Evolutionary conservation across 164 flowering plant genomes (phyloP).

Genomic region (Kingdonia uniflora): DNA sequence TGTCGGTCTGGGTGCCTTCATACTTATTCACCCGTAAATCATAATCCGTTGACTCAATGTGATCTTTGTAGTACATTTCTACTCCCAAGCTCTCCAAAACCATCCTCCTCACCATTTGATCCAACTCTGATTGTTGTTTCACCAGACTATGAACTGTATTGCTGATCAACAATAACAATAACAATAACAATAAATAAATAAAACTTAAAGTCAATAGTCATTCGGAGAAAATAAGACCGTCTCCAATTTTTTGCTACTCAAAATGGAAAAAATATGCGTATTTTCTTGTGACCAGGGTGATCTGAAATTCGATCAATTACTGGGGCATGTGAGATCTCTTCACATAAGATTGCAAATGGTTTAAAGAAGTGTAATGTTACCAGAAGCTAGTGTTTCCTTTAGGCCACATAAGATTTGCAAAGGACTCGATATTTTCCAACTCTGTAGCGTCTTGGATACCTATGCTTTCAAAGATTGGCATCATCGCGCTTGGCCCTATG

Average conservation of each 20-base stretch:
- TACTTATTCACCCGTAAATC: not conserved
- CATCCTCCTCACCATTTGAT: not conserved
- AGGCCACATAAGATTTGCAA: no score
- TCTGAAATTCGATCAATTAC: no score
- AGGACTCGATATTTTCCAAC: constrained; percentile 8
- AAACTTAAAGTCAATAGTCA: not conserved
- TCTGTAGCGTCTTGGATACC: not conserved
- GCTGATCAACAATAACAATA: not conserved
- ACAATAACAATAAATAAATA: no score
- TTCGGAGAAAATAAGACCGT: not conserved
- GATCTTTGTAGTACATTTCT: not conserved
- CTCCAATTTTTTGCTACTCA: no score
- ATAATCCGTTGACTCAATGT: not conserved
- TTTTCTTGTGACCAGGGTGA: no score
- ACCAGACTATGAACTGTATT: not conserved
- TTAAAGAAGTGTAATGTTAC: not conserved
- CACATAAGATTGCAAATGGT: no score
- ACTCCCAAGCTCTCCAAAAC: not conserved
- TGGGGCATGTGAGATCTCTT: no score
- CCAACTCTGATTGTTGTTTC: not conserved
- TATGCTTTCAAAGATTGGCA: constrained; percentile 1
- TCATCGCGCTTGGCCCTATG: not conserved
- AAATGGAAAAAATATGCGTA: no score
- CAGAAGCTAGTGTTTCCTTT: not conserved
- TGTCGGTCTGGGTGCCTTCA: not conserved